phyloP scores from a whole-genome alignment of 2,329 filamentous ascomycete genomes.

The Phaeoacremonium minimum region DNA sequence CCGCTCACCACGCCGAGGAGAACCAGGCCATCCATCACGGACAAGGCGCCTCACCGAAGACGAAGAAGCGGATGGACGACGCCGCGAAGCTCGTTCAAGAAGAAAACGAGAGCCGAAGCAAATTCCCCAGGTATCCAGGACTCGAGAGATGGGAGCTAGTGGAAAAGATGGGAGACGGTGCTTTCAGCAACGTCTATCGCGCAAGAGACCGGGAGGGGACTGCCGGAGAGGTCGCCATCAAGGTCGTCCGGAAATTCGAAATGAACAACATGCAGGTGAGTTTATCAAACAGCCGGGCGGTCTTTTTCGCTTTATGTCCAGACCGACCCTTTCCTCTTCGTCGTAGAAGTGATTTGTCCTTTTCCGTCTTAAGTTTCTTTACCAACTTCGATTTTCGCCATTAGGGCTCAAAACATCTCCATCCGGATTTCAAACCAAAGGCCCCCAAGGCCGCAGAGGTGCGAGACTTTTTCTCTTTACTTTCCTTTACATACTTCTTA shows the following conservation, averaged over 20 bases:
- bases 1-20: constrained; percentile 58
- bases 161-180: constrained; percentile 98
- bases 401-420: constrained; percentile 88
- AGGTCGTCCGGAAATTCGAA: constrained; percentile 97
- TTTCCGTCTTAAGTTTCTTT: constrained; percentile 27
- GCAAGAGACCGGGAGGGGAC: constrained; percentile 71
- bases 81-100: constrained; percentile 85
- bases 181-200: constrained; percentile 97
- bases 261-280: constrained; percentile 99
- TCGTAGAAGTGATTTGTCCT: constrained; percentile 21
- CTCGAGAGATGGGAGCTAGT: constrained; percentile 80
- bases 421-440: constrained; percentile 88
- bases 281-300: constrained; percentile 21
- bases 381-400: constrained; percentile 47
- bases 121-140: constrained; percentile 81
- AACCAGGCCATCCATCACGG: constrained; percentile 45
- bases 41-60: constrained; percentile 21
- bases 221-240: constrained; percentile 85
- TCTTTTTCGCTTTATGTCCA: constrained; percentile 1
- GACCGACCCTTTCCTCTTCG: constrained; percentile 13
- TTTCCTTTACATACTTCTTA: constrained; percentile 19
- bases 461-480: constrained; percentile 51
- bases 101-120: constrained; percentile 80
- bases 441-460: constrained; percentile 96
- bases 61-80: constrained; percentile 49